phyloP scores from a whole-genome alignment of 441 rosid species.

The Kokia cookei region DNA sequence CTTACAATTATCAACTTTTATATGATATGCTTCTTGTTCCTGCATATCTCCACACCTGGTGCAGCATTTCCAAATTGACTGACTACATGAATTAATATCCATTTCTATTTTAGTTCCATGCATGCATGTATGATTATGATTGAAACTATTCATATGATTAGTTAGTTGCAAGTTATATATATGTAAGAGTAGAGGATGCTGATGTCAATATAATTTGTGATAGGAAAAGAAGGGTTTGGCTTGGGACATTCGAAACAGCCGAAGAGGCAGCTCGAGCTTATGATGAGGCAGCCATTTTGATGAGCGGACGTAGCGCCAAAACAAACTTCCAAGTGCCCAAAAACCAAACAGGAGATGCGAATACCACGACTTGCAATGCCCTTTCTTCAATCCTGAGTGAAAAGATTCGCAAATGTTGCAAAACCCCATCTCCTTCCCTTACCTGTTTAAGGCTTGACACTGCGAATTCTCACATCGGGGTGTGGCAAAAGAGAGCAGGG shows the following conservation, averaged over 20 bases:
- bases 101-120: too few species aligned
- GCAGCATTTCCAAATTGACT: neutral
- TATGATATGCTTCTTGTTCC: too few species aligned
- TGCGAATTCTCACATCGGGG: constrained; percentile 71
- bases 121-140: too few species aligned
- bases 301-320: constrained; percentile 84
- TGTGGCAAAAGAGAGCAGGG: constrained; percentile 88
- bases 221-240: constrained; percentile 88
- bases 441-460: constrained; percentile 87
- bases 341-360: constrained; percentile 15
- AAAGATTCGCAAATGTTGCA: constrained; percentile 67
- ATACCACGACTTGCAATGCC: constrained; percentile 13
- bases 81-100: neutral
- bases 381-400: constrained; percentile 50
- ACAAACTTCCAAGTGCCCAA: constrained; percentile 55
- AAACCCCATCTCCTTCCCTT: constrained; percentile 68
- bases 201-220: neutral
- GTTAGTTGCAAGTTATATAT: too few species aligned
- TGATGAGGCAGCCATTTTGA: constrained; percentile 73
- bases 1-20: neutral
- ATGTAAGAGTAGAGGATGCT: neutral
- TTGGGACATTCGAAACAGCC: constrained; percentile 83
- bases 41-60: neutral
- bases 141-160: too few species aligned
- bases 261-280: constrained; percentile 87